These are phyloP conservation scores for Diplodia scrobiculata DNA, from an alignment of 2,329 filamentous ascomycete species.

Conservation along the genomic window DNA sequence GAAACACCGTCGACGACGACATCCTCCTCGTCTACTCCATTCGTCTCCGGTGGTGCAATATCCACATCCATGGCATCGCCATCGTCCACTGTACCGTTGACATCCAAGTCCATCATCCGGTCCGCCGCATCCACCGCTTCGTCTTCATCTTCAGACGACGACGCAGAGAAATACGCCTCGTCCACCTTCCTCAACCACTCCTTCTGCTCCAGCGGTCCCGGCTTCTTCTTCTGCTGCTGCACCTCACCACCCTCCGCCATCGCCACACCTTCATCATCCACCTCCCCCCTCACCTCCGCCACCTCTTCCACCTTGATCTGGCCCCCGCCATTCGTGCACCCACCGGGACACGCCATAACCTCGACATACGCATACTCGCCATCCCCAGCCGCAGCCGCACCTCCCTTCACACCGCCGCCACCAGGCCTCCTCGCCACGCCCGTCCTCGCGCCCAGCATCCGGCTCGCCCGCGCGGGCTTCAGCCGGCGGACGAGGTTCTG, in stretches of 20 bases:
- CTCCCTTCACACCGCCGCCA: conserved; percentile 56
- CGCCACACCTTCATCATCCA: conserved; percentile 31
- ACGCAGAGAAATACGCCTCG: conserved; percentile 82
- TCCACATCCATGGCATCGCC: conserved; percentile 17
- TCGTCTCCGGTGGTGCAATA: not conserved
- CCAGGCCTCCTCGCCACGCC: conserved; percentile 62
- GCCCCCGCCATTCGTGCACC: conserved; percentile 95
- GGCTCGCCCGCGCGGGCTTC: conserved; percentile 75
- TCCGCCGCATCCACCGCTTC: conserved; percentile 42
- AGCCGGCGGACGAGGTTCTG: conserved; percentile 94
- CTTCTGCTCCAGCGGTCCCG: conserved; percentile 78
- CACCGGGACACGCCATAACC: conserved; percentile 99
- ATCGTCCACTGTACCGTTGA: conserved; percentile 2
- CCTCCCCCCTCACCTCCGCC: conserved; percentile 44
- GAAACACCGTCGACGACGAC: conserved; percentile 67
- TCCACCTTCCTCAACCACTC: conserved; percentile 57
- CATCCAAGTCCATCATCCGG: conserved; percentile 14
- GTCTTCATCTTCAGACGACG: conserved; percentile 51
- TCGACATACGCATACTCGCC: conserved; percentile 90
- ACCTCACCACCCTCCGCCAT: conserved; percentile 36
- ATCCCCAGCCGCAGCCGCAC: conserved; percentile 54
- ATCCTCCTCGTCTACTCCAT: not conserved
- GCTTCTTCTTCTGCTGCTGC: conserved; percentile 53
- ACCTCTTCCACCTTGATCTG: conserved; percentile 91
- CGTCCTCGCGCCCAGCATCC: conserved; percentile 40